Percentiles rank a stretch among this genome's conserved stretches.
Conservation (phyloP, 2,329 filamentous ascomycete genomes). For the Nigrospora oryzae region DNA sequence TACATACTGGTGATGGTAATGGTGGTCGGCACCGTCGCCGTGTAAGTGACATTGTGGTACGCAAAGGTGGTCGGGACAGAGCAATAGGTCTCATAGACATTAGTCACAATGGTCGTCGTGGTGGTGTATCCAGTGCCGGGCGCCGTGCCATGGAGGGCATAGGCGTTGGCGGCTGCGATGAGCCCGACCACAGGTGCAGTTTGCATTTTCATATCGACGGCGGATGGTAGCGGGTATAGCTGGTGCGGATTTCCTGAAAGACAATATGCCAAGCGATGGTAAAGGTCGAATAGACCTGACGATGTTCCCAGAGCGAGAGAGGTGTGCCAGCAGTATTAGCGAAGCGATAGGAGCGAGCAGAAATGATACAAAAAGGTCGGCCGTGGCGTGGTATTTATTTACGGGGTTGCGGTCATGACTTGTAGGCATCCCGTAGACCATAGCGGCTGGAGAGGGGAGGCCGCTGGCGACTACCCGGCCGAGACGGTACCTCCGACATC, state of each 20-base stretch:
- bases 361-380: neutral
- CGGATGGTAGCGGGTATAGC: slow-evolving; percentile 12
- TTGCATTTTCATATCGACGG: slow-evolving; percentile 26
- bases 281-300: slow-evolving; percentile 7
- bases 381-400: neutral
- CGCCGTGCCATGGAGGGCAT: slow-evolving; percentile 2
- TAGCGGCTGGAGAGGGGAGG: too few species aligned
- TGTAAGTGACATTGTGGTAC: slow-evolving; percentile 33
- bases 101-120: neutral
- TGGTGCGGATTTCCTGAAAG: slow-evolving; percentile 9
- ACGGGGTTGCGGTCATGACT: neutral
- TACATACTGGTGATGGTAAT: slow-evolving; percentile 36
- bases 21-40: slow-evolving; percentile 29
- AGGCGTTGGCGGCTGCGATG: slow-evolving; percentile 18
- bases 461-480: too few species aligned
- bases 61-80: slow-evolving; percentile 26
- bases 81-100: neutral
- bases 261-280: slow-evolving; percentile 13
- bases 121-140: neutral
- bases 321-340: neutral
- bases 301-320: neutral
- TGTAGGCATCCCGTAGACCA: too few species aligned
- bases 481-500: too few species aligned
- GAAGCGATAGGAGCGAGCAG: neutral
- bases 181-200: slow-evolving; percentile 21